Evolutionary conservation across 108 stramenopile genomes (phyloP), one percentile per base, ranked within the genome.

Genomic region (Cyclostephanos invisitatus): DNA sequence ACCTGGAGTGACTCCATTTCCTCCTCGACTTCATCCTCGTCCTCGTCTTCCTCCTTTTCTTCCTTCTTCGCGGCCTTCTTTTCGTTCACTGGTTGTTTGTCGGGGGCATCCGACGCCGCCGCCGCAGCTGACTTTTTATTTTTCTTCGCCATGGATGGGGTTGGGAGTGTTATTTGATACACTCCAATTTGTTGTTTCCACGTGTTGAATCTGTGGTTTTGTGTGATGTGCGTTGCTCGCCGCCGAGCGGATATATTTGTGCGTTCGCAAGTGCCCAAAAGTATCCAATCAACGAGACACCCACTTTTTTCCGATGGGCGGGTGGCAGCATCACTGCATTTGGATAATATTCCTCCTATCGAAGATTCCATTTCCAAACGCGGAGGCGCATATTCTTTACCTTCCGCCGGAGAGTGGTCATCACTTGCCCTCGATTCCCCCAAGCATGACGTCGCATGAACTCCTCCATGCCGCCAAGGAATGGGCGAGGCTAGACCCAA

Each of bases 1-100:
- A 98, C 94, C 69, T 95, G 91, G 62, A 95, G 76, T 40, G 92
- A 73, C 54, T 92, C 93, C 70, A 88, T 46, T 72, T 89, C 87
- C 48, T 88, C 89, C 62, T 77, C 78, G 29, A 62, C 70, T 50
- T 73, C 77, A 12, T 78, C 77, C 22, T 67, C 77, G 20, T 79
- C 72, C 7, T 79, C 61, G 28, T 72, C 46, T 44, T 62, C 51
- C 38, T 63, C 59, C 29, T 67, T 44, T 38, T 67, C 68, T 29
- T 71, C 60, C 18, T 59, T 47, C 20, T 50, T 36, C 22, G 22
- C 61, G 20, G 35, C 36, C 32, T 67, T 25, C 38, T 64, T 51
- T 32, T 50, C 66, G 36, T 53, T 50, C 66, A 46, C 44, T 38
- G 22, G 36, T 59, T 69, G 32, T 57, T 54, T 46, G 70, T 9